Evolutionary conservation across 345 rosid species (phyloP), one percentile per base, ranked within the genome.

Genomic region (Citrus sp.): DNA sequence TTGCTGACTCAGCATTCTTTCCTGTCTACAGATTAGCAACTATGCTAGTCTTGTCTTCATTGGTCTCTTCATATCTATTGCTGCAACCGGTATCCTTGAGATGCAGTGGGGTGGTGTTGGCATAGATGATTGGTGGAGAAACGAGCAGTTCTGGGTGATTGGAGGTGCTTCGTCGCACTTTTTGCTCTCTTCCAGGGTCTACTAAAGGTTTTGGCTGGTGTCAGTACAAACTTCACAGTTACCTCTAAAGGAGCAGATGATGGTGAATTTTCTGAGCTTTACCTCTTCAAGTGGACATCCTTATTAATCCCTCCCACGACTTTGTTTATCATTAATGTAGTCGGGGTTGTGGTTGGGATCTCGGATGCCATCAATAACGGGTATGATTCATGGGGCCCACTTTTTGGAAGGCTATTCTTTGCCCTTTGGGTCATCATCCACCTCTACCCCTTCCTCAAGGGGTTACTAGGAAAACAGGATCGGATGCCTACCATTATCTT

Each of bases 61-160:
- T 82, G 89, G 88, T 3, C 94, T 95, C 85, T 95, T 95, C 87
- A 87, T 93, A 62, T 94, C 98, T 12, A 95, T 95, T 72, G 99
- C 99, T 66, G 94, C 93, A 25, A 95, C 99, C 1, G 92, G 99
- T 79, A 85, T 95, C 58, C 94, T 95, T 6, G 99, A 95, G 88
- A 95, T 95, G 97, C 99, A 95, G 77, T 95, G 99, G 99, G 99
- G 99, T 7, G 93, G 95, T 30, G 99, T 95, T 28, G 96, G 95
- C 16, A 90, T 95, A 30, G 98, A 95, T 73, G 98, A 95, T 79
- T 90, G 96, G 97, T 95, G 99, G 99, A 91, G 99, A 85, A 95
- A 95, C 12, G 99, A 95, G 82, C 99, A 95, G 83, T 95, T 95
- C 84, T 95, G 99, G 99, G 99, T 95, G 40, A 95, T 95, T 4